Evolutionary conservation across 345 rosid species (phyloP), one percentile per base, ranked within the genome.

Genomic region (Linum lewisii): DNA sequence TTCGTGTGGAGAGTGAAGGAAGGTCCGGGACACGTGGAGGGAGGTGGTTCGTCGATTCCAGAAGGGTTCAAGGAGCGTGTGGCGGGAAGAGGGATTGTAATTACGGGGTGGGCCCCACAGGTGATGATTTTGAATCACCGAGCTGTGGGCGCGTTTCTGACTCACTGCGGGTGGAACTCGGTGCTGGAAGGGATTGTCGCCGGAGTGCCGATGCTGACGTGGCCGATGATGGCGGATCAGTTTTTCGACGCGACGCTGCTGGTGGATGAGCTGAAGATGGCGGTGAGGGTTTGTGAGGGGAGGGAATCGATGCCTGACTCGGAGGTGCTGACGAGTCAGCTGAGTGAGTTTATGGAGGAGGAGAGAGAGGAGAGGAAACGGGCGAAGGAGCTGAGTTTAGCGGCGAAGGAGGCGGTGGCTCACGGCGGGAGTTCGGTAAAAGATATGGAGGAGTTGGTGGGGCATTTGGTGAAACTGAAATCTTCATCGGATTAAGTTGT

Each of bases 81-180:
- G 55, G 60, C 54, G 3, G 60, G 55, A 24, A 66, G 53, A 24
- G 64, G 70, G 1, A 22, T 66, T 0, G 65, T 60, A 54, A 42
- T 66, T 3, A 59, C 34, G 60, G 70, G 70, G 18, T 66, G 65
- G 60, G 70, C 59, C n/a, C 70, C 70, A 5, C 65, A 66, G 49
- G 55, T 55, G 15, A 6, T 42, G 54, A 66, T 66, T 20, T 64
- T 66, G 4, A 44, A 38, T 4, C 70, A 60, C 29, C 57, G 22
- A 14, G 70, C 64, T 1, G 60, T 66, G 22, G 60, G 59, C 1
- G 53, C 64, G 10, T 66, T 50, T 26, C 29, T 66, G 53, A 53
- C 60, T 36, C 70, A 66, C 9, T 66, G 54, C 5, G 64, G 70
- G 4, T 60, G 64, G 64, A 60, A 54, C 20, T 66, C 70, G 50